A percentile compares a stretch with the other conserved stretches of the same genome.
Conservation (phyloP, 805 yeast species). For the Millerago galiae region DNA sequence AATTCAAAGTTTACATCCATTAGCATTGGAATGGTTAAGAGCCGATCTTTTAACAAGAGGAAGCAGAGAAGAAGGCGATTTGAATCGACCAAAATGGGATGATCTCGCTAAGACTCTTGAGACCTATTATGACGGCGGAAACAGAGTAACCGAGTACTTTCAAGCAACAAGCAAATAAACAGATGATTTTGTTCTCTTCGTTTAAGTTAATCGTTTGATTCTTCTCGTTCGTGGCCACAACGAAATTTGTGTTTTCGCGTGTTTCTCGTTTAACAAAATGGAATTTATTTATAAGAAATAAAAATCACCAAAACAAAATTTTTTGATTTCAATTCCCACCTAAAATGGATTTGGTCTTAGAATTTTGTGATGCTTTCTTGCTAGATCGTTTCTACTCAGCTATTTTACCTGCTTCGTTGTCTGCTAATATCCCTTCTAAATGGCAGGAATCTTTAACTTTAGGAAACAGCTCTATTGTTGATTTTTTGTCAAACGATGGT, state of each 20-base stretch:
- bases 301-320: neutral
- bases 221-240: slow-evolving; percentile 8
- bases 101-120: slow-evolving; percentile 41
- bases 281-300: neutral
- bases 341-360: slow-evolving; percentile 86
- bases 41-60: slow-evolving; percentile 39
- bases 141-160: slow-evolving; percentile 43
- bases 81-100: slow-evolving; percentile 50
- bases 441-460: slow-evolving; percentile 24
- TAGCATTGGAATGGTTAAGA: slow-evolving; percentile 63
- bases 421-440: slow-evolving; percentile 27
- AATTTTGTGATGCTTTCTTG: slow-evolving; percentile 62
- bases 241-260: neutral
- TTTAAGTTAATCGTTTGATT: neutral
- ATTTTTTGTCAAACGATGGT: slow-evolving; percentile 13
- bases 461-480: slow-evolving; percentile 20
- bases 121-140: slow-evolving; percentile 37
- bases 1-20: slow-evolving; percentile 58
- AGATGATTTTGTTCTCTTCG: neutral
- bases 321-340: neutral
- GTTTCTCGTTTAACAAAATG: neutral
- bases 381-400: slow-evolving; percentile 74
- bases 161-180: slow-evolving; percentile 38
- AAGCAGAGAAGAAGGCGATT: slow-evolving; percentile 44
- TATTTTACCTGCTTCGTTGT: slow-evolving; percentile 52